Conservation (phyloP, 1,284 basidiomycete species). For the Tylopilus sp. region DNA sequence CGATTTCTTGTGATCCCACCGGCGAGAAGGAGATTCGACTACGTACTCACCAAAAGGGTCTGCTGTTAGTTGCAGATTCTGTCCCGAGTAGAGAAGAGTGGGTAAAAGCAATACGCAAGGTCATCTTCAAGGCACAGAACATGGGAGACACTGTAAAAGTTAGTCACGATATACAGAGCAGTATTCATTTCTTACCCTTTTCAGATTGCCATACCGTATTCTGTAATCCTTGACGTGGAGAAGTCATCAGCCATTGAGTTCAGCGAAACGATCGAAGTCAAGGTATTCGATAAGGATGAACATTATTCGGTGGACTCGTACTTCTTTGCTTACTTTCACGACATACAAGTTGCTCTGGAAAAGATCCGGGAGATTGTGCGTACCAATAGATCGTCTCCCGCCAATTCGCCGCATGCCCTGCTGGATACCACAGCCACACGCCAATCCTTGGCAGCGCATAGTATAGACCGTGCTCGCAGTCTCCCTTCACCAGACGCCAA, state of each 20-base stretch:
- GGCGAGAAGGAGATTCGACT: conserved; percentile 73
- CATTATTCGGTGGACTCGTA: conserved; percentile 81
- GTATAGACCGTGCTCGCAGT: conserved; percentile 40
- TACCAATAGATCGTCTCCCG: conserved; percentile 45
- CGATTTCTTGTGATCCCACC: conserved; percentile 76
- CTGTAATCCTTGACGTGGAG: conserved; percentile 84
- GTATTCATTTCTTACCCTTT: conserved; percentile 12
- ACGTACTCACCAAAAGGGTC: conserved; percentile 73
- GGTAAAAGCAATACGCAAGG: conserved; percentile 88
- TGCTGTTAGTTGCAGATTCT: conserved; percentile 74
- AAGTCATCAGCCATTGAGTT: conserved; percentile 86
- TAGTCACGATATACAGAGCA: conserved; percentile 8
- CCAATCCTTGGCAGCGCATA: conserved; percentile 20
- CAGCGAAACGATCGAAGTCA: conserved; percentile 89
- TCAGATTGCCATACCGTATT: conserved; percentile 91
- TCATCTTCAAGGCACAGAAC: conserved; percentile 93
- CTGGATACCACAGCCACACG: conserved; percentile 64
- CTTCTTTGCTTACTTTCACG: conserved; percentile 88
- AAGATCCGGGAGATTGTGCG: conserved; percentile 73
- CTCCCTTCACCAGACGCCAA: conserved; percentile 33
- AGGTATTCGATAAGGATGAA: conserved; percentile 80
- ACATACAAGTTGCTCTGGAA: conserved; percentile 69
- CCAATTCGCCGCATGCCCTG: conserved; percentile 42
- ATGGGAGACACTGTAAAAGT: conserved; percentile 93
- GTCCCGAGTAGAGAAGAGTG: conserved; percentile 81